A percentile compares a stretch with the other conserved stretches of the same genome.
phyloP scores from a whole-genome alignment of 352 stramenopile species.

The Aphanomyces astaci region DNA sequence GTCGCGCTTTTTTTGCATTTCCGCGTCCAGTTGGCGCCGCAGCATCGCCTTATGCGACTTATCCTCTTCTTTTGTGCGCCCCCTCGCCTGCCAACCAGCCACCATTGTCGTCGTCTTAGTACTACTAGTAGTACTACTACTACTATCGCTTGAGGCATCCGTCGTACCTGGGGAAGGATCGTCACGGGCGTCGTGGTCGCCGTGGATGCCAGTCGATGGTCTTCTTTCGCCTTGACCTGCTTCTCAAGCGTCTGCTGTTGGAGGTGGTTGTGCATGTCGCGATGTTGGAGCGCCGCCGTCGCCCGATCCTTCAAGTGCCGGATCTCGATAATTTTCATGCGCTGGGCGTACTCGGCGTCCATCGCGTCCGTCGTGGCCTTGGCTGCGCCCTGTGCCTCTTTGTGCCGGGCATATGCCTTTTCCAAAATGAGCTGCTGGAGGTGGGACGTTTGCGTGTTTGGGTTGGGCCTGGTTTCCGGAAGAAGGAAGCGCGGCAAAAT shows the following conservation, averaged over 20 bases:
- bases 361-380: not conserved
- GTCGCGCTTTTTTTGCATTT: constrained; percentile 1
- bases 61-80: not conserved
- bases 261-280: constrained; percentile 2
- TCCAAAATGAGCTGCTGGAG: constrained; percentile 20
- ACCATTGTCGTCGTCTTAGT: too few species aligned
- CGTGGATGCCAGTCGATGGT: not conserved
- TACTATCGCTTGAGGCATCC: too few species aligned
- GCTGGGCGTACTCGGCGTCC: not conserved
- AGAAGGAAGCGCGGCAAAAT: constrained; percentile 23
- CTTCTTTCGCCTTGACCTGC: not conserved
- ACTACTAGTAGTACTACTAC: too few species aligned
- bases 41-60: constrained; percentile 13
- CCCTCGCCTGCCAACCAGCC: not conserved
- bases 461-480: not conserved
- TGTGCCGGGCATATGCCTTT: constrained; percentile 4
- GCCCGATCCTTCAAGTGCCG: constrained; percentile 14
- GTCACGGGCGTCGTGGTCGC: not conserved
- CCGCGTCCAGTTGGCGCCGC: not conserved
- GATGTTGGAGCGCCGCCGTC: not conserved
- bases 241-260: constrained; percentile 16
- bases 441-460: not conserved
- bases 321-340: not conserved
- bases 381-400: not conserved
- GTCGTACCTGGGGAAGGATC: constrained; percentile 6